Conservation (phyloP, 2,329 filamentous ascomycete species). For the Xylaria sp. region DNA sequence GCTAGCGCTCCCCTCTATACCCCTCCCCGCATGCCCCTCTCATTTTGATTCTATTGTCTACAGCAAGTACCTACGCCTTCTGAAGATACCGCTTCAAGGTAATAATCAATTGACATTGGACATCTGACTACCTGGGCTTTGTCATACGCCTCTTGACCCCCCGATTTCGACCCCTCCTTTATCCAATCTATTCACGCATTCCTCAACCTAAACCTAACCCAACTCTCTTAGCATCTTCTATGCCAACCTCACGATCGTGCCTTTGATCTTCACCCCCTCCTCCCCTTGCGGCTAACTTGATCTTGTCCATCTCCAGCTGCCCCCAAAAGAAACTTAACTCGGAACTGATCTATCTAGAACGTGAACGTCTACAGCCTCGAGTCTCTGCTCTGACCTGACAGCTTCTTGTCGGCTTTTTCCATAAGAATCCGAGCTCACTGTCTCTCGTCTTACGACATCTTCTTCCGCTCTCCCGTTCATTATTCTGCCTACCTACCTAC, state of each 20-base stretch:
- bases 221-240: neutral
- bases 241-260: neutral
- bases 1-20: neutral
- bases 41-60: neutral
- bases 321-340: neutral
- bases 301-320: neutral
- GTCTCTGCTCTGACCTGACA: neutral
- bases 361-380: neutral
- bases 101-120: too few species aligned
- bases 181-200: slow-evolving; percentile 5
- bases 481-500: slow-evolving; percentile 17
- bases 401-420: neutral
- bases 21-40: slow-evolving; percentile 8
- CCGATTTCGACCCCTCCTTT: slow-evolving; percentile 20
- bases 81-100: too few species aligned
- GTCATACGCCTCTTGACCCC: slow-evolving; percentile 15
- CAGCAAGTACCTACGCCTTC: neutral
- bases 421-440: neutral
- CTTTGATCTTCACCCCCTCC: neutral
- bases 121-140: neutral
- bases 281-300: neutral
- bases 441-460: neutral
- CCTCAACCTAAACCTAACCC: neutral
- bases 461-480: neutral
- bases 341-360: neutral